phyloP scores from a whole-genome alignment of 2,329 filamentous ascomycete species.

The Bipolaris gigantea region DNA sequence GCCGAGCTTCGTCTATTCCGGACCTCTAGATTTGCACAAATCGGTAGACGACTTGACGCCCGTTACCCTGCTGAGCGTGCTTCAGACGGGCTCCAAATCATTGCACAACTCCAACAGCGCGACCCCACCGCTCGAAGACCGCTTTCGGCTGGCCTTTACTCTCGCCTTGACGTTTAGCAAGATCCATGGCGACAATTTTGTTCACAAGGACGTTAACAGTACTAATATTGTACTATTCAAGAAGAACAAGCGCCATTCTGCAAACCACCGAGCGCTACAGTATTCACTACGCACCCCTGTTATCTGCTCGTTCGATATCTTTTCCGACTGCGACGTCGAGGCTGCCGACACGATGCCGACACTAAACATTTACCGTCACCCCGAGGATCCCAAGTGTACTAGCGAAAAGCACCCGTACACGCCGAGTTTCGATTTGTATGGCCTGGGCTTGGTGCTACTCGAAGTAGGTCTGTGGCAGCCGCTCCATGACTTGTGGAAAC shows the following conservation, averaged over 20 bases:
- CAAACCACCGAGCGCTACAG: conserved; percentile 45
- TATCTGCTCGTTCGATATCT: conserved; percentile 74
- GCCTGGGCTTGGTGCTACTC: conserved; percentile 70
- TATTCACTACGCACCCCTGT: conserved; percentile 68
- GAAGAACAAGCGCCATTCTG: conserved; percentile 50
- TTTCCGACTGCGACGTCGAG: conserved; percentile 60
- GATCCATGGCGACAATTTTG: conserved; percentile 68
- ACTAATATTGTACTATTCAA: conserved; percentile 68
- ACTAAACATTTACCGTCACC: conserved; percentile 69
- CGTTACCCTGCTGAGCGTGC: conserved; percentile 51
- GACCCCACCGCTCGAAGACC: conserved; percentile 66
- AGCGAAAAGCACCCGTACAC: conserved; percentile 34
- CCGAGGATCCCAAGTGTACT: conserved; percentile 52
- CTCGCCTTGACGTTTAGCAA: conserved; percentile 73
- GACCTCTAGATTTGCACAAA: conserved; percentile 58
- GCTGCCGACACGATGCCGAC: conserved; percentile 43
- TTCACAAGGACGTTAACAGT: conserved; percentile 70
- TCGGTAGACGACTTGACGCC: conserved; percentile 43
- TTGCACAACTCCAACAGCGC: conserved; percentile 46
- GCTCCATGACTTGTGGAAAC: conserved; percentile 61
- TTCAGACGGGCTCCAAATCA: conserved; percentile 52
- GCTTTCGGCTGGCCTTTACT: conserved; percentile 74
- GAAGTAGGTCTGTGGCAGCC: conserved; percentile 77
- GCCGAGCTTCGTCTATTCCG: conserved; percentile 55
- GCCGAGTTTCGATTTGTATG: conserved; percentile 66